Percentiles rank a stretch among this genome's conserved stretches.
Conservation (phyloP, 2,329 filamentous ascomycete genomes). For the Rhinocladiella similis region DNA sequence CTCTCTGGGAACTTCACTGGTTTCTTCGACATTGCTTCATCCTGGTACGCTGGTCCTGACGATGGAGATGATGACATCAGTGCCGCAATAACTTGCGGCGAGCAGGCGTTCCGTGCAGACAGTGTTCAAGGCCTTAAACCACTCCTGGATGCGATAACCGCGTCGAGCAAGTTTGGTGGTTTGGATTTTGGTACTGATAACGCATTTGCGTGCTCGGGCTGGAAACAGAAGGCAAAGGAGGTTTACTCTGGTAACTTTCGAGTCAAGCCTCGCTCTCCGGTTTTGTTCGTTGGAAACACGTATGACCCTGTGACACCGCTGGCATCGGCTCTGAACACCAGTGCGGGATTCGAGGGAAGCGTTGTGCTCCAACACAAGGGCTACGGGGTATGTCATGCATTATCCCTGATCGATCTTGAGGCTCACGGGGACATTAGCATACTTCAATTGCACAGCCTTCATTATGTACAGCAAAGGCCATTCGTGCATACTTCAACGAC, state of each 20-base stretch:
- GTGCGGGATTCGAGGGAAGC: conserved; percentile 30
- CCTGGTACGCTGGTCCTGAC: not conserved
- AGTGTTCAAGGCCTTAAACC: not conserved
- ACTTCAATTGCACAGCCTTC: not conserved
- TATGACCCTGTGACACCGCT: conserved; percentile 33
- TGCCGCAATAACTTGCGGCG: conserved; percentile 9
- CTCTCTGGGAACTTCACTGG: not conserved
- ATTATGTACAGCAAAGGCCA: not conserved
- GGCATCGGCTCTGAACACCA: conserved; percentile 29
- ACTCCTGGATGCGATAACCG: not conserved
- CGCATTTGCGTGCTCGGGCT: conserved; percentile 4
- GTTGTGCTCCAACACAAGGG: conserved; percentile 29
- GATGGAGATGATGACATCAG: not conserved
- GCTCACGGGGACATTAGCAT: not conserved
- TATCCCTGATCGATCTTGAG: not conserved
- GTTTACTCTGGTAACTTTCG: conserved; percentile 30
- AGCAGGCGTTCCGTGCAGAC: conserved; percentile 10
- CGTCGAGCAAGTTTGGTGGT: not conserved
- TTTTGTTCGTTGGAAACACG: conserved; percentile 33
- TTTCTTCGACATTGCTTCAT: not conserved
- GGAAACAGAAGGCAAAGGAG: conserved; percentile 30
- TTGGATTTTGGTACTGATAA: not conserved
- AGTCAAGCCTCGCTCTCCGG: conserved; percentile 29
- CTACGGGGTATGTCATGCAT: conserved; percentile 4
- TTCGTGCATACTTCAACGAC: not conserved